These are phyloP conservation scores for Plasmodium billcollinsi DNA, from an alignment of 169 alveolate genomes.

Conservation along the genomic window DNA sequence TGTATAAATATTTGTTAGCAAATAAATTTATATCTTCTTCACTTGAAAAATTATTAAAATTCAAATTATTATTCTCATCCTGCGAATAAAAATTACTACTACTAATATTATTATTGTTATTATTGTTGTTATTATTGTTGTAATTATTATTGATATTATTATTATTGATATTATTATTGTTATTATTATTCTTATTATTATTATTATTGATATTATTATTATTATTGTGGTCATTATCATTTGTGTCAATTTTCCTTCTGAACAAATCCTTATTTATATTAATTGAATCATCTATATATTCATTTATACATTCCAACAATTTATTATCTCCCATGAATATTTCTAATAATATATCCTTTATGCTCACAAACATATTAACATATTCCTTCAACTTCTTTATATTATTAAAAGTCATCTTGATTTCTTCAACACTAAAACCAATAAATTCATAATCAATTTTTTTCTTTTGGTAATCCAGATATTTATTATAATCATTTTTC, in stretches of 20 bases:
- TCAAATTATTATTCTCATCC: not conserved
- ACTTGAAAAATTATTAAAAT: not conserved
- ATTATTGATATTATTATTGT: not conserved
- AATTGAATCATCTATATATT: constrained; percentile 41
- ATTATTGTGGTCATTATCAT: not conserved
- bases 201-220: not conserved
- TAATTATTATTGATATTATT: not conserved
- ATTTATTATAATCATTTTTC: constrained; percentile 55
- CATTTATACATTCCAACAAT: constrained; percentile 60
- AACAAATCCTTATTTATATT: not conserved
- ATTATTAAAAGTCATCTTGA: constrained; percentile 59
- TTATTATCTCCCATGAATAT: constrained; percentile 72
- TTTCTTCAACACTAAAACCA: constrained; percentile 71
- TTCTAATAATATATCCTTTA: constrained; percentile 70
- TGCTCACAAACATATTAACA: constrained; percentile 74
- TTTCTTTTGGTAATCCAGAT: constrained; percentile 56
- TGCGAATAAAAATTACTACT: not conserved
- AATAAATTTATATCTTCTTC: not conserved
- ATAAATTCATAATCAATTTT: constrained; percentile 70
- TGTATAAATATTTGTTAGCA: constrained; percentile 23
- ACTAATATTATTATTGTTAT: not conserved
- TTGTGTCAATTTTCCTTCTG: not conserved
- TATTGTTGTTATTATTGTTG: not conserved
- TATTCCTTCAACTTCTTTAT: constrained; percentile 70
- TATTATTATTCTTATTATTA: not conserved